These are phyloP conservation scores for Hypomyces rosellus DNA, from an alignment of 2,329 filamentous ascomycete genomes.

Conservation along the genomic window DNA sequence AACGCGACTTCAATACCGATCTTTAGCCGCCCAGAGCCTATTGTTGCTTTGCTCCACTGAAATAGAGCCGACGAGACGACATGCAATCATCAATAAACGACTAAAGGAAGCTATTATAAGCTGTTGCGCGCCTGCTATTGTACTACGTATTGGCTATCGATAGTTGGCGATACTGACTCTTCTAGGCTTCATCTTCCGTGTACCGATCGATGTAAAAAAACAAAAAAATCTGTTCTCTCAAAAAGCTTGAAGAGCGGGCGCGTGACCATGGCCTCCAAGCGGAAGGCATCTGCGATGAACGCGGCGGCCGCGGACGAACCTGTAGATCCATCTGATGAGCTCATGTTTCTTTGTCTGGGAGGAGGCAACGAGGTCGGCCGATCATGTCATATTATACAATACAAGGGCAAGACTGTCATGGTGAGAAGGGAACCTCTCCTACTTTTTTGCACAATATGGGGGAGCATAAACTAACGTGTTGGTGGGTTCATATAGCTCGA, in stretches of 20 bases:
- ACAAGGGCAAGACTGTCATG: conserved; percentile 99
- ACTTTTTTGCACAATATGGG: neutral
- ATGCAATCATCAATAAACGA: neutral
- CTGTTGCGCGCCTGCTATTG: neutral
- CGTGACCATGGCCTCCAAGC: conserved; percentile 77
- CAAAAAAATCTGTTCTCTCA: conserved; percentile 1
- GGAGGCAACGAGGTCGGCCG: conserved; percentile 96
- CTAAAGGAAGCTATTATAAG: neutral
- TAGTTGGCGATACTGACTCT: neutral
- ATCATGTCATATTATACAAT: conserved; percentile 96
- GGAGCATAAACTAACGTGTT: too few relatives aligned
- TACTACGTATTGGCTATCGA: neutral
- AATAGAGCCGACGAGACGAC: neutral
- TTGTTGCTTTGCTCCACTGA: neutral
- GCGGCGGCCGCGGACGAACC: conserved; percentile 67
- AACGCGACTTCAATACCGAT: conserved; percentile 7
- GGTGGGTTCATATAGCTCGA: conserved; percentile 59
- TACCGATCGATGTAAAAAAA: conserved; percentile 3
- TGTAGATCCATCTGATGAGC: conserved; percentile 86
- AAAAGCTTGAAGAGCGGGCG: neutral
- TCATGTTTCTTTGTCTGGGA: conserved; percentile 88
- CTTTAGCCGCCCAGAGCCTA: conserved; percentile 6
- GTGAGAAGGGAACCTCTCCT: conserved; percentile 38
- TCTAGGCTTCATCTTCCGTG: neutral
- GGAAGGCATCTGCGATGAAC: conserved; percentile 75